Evolutionary conservation across 768 basidiomycete species (phyloP).

Genomic region (Pleurotus tuber-regium): DNA sequence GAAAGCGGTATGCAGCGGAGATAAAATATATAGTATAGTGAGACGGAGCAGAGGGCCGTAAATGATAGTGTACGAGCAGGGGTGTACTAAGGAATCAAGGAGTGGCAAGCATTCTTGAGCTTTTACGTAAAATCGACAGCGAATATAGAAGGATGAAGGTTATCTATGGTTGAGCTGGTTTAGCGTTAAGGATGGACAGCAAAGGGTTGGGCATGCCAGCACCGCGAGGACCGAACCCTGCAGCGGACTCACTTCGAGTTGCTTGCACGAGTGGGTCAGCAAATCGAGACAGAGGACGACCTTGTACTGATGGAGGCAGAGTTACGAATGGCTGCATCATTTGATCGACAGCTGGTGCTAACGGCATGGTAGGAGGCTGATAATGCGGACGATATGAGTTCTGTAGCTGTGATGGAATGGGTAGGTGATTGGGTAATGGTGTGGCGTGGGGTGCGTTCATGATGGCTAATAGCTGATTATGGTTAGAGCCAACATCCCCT

Average conservation of each 20-base stretch:
- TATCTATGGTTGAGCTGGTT: slow-evolving; percentile 4
- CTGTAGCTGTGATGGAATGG: not conserved
- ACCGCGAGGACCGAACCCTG: slow-evolving; percentile 2
- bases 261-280: not conserved
- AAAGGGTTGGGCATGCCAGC: not conserved
- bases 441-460: not conserved
- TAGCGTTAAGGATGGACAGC: slow-evolving; percentile 26
- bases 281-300: slow-evolving; percentile 14
- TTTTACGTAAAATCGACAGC: not conserved
- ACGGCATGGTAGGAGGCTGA: slow-evolving; percentile 15
- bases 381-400: slow-evolving; percentile 7
- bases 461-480: not conserved
- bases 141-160: not conserved
- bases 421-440: not conserved
- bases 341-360: not conserved
- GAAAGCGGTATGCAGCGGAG: slow-evolving; percentile 1
- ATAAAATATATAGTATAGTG: slow-evolving; percentile 2
- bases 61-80: slow-evolving; percentile 1
- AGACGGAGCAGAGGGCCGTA: not conserved
- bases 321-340: slow-evolving; percentile 1
- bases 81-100: not conserved
- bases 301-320: slow-evolving; percentile 13
- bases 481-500: not conserved
- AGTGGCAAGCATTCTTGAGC: not conserved
- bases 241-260: not conserved